Base-by-base conservation (phyloP, 805 yeast species). In the Zygosaccharomyces rouxii region DNA sequence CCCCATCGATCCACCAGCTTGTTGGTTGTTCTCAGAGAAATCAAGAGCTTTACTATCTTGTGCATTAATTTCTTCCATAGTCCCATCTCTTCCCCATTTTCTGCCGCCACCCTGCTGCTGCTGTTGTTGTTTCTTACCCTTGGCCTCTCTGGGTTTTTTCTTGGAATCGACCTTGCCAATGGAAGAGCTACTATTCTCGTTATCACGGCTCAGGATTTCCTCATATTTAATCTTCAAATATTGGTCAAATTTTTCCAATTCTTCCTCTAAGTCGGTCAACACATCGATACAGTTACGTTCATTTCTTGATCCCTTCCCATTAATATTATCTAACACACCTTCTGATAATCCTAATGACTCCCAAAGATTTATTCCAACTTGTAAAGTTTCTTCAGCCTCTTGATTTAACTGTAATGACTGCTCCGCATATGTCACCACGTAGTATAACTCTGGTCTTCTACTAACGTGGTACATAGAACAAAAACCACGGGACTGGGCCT, bases 21-120 rank as follows among this genome's bases (percentile, higher is more conserved):
- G 52, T 16, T 48, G 55, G 5, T 61, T 58, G 1, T 48, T 46
- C n/a, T 60, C 53, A 0, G 90, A 83, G 57, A 81, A 84, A 59
- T 84, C 90, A 38, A 84, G 63, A 3, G 65, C 63, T 0, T 67
- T 64, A 10, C 70, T 69, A 16, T 71, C 76, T 18, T 63, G 69
- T 9, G 65, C 72, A 7, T 38, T 29, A 11, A 66, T 68, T 29
- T 79, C 84, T 43, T 72, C 73, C 43, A 71, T 73, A 28, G 69
- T 55, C 5, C 89, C 90, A 57, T 81, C 84, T 26, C 77, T 77
- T 22, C 78, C 83, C 88, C 88, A 83, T 59, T 76, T 81, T 58
- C 92, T 61, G 71, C 65, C 67, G n/a, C 58, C 73, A 60, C 80
- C 78, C 48, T 59, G 62, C 11, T 55, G 46, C 26, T 59, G 53